Percentiles rank a stretch among this genome's conserved stretches.
phyloP scores from a whole-genome alignment of 192 early-diverging fungal species.

The Coemansia sp. region DNA sequence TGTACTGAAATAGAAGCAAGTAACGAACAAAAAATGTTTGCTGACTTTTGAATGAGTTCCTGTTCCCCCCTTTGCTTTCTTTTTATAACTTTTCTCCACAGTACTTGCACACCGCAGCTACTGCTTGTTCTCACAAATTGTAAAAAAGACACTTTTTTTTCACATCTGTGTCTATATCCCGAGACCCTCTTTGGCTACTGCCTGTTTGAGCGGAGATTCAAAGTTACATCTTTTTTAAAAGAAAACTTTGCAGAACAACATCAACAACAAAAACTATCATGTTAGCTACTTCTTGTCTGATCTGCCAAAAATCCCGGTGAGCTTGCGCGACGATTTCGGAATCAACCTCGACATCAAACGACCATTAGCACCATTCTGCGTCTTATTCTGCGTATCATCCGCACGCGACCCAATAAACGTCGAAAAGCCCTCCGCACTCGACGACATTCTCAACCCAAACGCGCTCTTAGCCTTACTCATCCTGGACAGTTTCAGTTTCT shows the following conservation, averaged over 20 bases:
- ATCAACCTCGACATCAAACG: constrained; percentile 29
- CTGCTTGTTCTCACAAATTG: background rate
- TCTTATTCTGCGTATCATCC: background rate
- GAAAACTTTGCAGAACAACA: no score
- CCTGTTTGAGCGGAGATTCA: background rate
- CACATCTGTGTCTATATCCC: background rate
- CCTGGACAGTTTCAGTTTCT: constrained; percentile 8
- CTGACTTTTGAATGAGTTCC: no score
- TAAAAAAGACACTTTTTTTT: background rate
- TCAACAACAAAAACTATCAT: no score
- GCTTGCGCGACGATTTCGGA: constrained; percentile 35
- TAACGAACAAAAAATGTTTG: no score
- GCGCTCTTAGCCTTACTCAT: constrained; percentile 3
- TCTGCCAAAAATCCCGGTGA: constrained; percentile 37
- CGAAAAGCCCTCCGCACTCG: constrained; percentile 30
- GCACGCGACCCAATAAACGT: background rate
- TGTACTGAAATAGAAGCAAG: no score
- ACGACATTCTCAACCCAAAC: constrained; percentile 25
- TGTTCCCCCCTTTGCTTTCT: no score
- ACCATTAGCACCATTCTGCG: background rate
- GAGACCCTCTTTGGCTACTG: background rate
- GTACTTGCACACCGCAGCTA: background rate
- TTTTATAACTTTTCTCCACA: background rate
- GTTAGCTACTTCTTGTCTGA: constrained; percentile 5
- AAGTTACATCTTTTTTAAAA: background rate